Evolutionary conservation across 176 grass and related monocot genomes (phyloP).

Genomic region (Cocos nucifera): DNA sequence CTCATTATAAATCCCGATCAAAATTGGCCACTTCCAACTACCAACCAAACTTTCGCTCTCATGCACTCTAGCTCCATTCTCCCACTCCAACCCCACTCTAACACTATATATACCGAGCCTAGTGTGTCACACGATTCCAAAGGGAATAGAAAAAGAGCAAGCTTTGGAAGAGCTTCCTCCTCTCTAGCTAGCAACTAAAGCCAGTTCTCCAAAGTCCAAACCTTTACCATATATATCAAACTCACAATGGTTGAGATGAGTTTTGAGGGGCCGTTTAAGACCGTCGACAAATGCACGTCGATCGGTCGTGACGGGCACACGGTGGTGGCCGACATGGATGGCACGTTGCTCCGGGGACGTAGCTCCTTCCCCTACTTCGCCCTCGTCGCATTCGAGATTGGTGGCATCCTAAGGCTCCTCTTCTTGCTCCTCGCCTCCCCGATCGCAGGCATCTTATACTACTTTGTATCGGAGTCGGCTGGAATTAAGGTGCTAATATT

Average conservation of each 20-base stretch:
- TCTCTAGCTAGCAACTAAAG: too few species aligned
- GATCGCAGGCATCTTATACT: conserved; percentile 47
- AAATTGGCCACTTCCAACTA: too few species aligned
- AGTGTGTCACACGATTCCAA: too few species aligned
- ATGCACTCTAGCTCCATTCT: too few species aligned
- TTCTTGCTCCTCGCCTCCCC: conserved; percentile 43
- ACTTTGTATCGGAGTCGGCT: conserved; percentile 59
- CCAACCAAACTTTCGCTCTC: too few species aligned
- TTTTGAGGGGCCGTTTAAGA: conserved; percentile 14
- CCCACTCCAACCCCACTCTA: too few species aligned
- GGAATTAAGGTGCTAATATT: conserved; percentile 72
- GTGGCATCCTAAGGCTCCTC: conserved; percentile 37
- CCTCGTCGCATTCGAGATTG: conserved; percentile 58
- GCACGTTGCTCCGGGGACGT: conserved; percentile 50
- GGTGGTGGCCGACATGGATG: conserved; percentile 61
- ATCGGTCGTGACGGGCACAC: conserved; percentile 36
- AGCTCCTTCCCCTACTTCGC: conserved; percentile 86
- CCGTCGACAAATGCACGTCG: conserved; percentile 58
- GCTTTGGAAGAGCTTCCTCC: too few species aligned
- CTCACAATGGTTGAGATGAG: neutral
- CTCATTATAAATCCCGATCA: too few species aligned
- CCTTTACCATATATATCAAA: too few species aligned
- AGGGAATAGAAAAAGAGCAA: too few species aligned
- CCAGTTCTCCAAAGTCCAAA: too few species aligned
- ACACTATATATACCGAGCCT: too few species aligned